A percentile compares a stretch with the other conserved stretches of the same genome.
Conservation (phyloP, 257 asterid genomes). For the Forsythia viridissima region DNA sequence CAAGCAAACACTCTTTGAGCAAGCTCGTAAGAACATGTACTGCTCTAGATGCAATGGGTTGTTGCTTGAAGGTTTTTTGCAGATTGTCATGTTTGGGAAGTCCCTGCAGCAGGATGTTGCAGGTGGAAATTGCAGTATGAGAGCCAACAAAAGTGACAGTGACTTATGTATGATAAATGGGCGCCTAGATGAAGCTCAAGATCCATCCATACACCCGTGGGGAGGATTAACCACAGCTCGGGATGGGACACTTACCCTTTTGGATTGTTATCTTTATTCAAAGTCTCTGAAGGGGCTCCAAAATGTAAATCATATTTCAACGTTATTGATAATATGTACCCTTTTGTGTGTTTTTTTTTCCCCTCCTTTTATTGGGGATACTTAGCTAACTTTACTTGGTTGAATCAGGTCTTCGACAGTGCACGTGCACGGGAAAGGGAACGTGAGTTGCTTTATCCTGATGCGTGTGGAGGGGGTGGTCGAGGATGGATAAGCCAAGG, state of each 20-base stretch:
- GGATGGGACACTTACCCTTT: slow-evolving; percentile 84
- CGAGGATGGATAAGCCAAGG: slow-evolving; percentile 99
- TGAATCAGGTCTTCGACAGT: slow-evolving; percentile 85
- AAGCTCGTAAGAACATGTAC: slow-evolving; percentile 95
- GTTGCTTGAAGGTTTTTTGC: slow-evolving; percentile 88
- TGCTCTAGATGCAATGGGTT: slow-evolving; percentile 98
- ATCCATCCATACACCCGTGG: slow-evolving; percentile 96
- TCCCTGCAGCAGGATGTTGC: slow-evolving; percentile 75
- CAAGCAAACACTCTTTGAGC: slow-evolving; percentile 88
- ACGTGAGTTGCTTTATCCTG: slow-evolving; percentile 90
- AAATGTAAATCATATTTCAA: slow-evolving; percentile 51
- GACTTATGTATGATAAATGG: slow-evolving; percentile 40
- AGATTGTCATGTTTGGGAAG: slow-evolving; percentile 89
- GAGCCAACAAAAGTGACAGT: slow-evolving; percentile 41
- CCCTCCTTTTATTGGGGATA: neutral
- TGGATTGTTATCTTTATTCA: slow-evolving; percentile 76
- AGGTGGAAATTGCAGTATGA: slow-evolving; percentile 39
- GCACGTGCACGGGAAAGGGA: slow-evolving; percentile 96
- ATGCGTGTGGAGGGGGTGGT: slow-evolving; percentile 99
- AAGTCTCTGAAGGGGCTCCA: slow-evolving; percentile 83
- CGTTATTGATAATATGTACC: neutral
- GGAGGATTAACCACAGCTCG: slow-evolving; percentile 85
- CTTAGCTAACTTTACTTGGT: slow-evolving; percentile 26
- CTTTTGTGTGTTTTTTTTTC: neutral
- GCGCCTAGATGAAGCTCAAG: slow-evolving; percentile 69